Conservation (phyloP, 2,329 filamentous ascomycete species). For the Exophiala lecanii-corni region DNA sequence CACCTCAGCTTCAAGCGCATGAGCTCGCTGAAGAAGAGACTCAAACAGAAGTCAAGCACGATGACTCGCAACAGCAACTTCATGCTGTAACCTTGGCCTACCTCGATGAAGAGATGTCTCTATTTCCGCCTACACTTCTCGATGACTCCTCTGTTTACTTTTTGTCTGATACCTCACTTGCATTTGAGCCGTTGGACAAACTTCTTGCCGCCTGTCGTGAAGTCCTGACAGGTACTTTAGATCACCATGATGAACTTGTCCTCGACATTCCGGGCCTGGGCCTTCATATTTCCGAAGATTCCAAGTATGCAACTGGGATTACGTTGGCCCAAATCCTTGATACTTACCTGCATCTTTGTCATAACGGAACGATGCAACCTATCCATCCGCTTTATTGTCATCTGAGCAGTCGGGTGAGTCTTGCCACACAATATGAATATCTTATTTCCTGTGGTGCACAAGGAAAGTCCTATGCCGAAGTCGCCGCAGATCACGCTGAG, state of each 20-base stretch:
- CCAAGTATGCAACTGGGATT: conserved; percentile 43
- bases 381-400: conserved; percentile 56
- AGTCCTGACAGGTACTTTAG: conserved; percentile 50
- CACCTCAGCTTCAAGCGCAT: too few species aligned
- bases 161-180: conserved; percentile 52
- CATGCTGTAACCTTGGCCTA: conserved; percentile 54
- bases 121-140: conserved; percentile 51
- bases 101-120: conserved; percentile 50
- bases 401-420: conserved; percentile 51
- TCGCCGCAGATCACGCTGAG: conserved; percentile 29
- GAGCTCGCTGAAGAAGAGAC: background rate
- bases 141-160: conserved; percentile 54
- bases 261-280: conserved; percentile 53
- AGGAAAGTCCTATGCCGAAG: conserved; percentile 54
- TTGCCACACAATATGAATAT: conserved; percentile 49
- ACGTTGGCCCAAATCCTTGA: conserved; percentile 56
- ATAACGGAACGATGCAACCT: conserved; percentile 53
- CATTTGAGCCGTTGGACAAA: conserved; percentile 48
- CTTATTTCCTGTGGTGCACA: conserved; percentile 50
- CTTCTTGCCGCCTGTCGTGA: conserved; percentile 55
- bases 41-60: background rate
- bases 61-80: conserved; percentile 14
- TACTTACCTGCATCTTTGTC: conserved; percentile 54
- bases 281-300: conserved; percentile 55
- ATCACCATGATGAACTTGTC: conserved; percentile 54